Evolutionary conservation across 116 monocot species (phyloP), one percentile per base, ranked within the genome.

Genomic region (Phalaenopsis hybrid): DNA sequence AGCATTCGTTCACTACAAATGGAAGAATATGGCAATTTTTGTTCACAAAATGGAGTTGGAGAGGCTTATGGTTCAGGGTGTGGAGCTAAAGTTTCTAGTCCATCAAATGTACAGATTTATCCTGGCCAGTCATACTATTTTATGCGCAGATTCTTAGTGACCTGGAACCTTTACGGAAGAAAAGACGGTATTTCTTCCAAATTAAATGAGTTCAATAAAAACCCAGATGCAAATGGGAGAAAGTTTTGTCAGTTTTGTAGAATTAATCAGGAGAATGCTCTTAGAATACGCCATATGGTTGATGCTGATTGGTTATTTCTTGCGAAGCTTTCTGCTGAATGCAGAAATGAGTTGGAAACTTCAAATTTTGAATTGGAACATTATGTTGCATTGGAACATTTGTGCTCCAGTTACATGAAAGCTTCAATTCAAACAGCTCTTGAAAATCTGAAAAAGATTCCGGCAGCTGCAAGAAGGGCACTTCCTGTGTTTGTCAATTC

Each of bases 281-380:
- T 85, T 77, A 46, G 25, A 48, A 46, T 95, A 44, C 93, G 99
- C 28, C 82, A 83, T 63, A 95, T 99, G 95, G 91, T 93, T 37
- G 95, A 99, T 89, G 85, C 89, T 83, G 99, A 99, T 84, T 99
- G 99, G 95, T 81, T 99, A 63, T 93, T 89, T 91, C 91, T 99
- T 67, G 85, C 87, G 6, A 73, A 86, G 78, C 73, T 95, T 74
- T 83, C 80, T 2, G 82, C n/a, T 50, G 82, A 80, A 57, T 57
- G 7, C 45, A 11, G 83, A 21, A 25, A 74, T 68, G 8, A 78
- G 44, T 1, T 17, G 44, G 13, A 75, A 80, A 78, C 67, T 79
- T 80, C 69, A 72, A 13, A 50, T 55, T 55, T 55, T 13, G 55
- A 55, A 55, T 15, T 4, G 17, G 55, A 15, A 55, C 15, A 13